phyloP scores from a whole-genome alignment of 129 eudicot species.

The Logfia minima region DNA sequence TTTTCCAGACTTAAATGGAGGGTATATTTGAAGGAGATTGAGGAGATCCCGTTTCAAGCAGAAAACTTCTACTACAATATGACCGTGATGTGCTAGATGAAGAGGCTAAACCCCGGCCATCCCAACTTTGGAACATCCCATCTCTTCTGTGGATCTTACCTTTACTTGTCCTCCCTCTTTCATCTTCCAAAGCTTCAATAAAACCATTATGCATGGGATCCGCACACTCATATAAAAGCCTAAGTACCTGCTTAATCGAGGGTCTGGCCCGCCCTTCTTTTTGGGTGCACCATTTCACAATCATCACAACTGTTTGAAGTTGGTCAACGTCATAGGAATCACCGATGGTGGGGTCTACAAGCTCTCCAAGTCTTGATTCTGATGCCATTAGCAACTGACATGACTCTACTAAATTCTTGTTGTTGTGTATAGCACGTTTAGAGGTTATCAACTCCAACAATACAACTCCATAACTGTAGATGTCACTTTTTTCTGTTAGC shows the following conservation, averaged over 20 bases:
- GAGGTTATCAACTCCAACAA: constrained; percentile 73
- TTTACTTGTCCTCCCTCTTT: constrained; percentile 63
- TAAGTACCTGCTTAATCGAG: constrained; percentile 80
- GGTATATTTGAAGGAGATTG: constrained; percentile 64
- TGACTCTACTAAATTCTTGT: constrained; percentile 81
- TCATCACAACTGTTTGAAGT: constrained; percentile 57
- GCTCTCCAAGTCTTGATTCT: constrained; percentile 58
- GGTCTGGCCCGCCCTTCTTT: constrained; percentile 77
- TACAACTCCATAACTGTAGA: constrained; percentile 94
- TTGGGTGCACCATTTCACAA: constrained; percentile 81
- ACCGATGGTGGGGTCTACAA: constrained; percentile 67
- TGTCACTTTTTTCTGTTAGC: constrained; percentile 88
- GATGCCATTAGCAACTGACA: constrained; percentile 51
- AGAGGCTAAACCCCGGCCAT: constrained; percentile 70
- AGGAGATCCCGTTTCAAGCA: constrained; percentile 75
- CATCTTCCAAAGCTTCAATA: constrained; percentile 76
- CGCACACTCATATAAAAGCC: constrained; percentile 81
- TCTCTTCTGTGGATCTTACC: constrained; percentile 55
- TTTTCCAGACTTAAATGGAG: constrained; percentile 36
- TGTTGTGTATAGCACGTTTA: constrained; percentile 71
- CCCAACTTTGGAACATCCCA: constrained; percentile 58
- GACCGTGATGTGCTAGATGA: constrained; percentile 89
- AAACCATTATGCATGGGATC: constrained; percentile 87
- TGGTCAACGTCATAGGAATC: constrained; percentile 77
- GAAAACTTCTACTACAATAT: constrained; percentile 80